A percentile compares a stretch with the other conserved stretches of the same genome.
These are phyloP conservation scores for Tylopilus sp. DNA, from an alignment of 1,284 basidiomycete genomes.

Conservation along the genomic window DNA sequence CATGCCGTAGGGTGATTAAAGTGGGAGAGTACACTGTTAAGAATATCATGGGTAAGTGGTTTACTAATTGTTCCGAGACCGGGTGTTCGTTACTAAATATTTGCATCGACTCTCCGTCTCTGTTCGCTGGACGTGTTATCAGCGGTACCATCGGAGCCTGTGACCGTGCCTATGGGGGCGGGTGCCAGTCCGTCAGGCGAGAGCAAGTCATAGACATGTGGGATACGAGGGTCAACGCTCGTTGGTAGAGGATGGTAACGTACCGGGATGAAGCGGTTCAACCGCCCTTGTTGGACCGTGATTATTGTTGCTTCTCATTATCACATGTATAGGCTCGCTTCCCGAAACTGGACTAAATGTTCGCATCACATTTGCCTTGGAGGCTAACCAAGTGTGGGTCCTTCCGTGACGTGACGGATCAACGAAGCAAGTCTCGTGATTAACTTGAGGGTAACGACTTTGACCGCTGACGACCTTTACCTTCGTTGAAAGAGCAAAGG, in stretches of 20 bases:
- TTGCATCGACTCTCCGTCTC: neutral
- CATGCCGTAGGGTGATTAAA: conserved; percentile 75
- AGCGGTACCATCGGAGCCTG: conserved; percentile 22
- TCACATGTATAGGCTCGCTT: conserved; percentile 20
- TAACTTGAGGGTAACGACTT: neutral
- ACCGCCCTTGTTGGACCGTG: neutral
- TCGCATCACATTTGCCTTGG: neutral
- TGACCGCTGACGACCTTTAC: neutral
- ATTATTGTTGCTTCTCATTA: conserved; percentile 16
- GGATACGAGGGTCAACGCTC: neutral
- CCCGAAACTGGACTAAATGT: neutral
- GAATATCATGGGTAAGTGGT: conserved; percentile 37
- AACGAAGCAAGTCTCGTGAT: conserved; percentile 2
- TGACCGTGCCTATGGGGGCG: conserved; percentile 15
- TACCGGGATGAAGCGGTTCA: neutral
- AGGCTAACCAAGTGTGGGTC: neutral
- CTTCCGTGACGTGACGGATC: conserved; percentile 1
- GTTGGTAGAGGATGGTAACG: conserved; percentile 5
- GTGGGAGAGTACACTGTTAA: conserved; percentile 66
- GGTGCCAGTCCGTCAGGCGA: conserved; percentile 7
- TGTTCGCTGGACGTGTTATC: neutral
- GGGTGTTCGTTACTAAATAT: conserved; percentile 1
- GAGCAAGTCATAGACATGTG: conserved; percentile 15
- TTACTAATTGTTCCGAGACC: conserved; percentile 5
- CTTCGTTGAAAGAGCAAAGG: neutral